phyloP scores from a whole-genome alignment of 2,329 filamentous ascomycete genomes.

The Penicillium sp. region DNA sequence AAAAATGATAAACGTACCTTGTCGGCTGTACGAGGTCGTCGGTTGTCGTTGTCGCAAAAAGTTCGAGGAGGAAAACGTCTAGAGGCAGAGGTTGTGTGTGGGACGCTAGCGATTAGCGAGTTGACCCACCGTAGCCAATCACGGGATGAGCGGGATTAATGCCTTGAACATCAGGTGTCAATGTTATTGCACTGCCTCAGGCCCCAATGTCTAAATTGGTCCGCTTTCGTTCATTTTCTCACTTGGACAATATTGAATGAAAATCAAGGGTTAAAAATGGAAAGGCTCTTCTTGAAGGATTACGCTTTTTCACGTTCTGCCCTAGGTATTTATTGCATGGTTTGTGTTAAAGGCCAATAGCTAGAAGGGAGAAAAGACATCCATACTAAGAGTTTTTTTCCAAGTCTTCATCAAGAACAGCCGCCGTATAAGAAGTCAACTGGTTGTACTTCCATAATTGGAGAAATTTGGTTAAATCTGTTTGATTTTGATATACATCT shows the following conservation, averaged over 20 bases:
- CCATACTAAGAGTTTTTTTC: not conserved
- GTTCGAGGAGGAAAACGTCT: slow-evolving; percentile 33
- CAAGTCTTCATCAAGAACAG: not conserved
- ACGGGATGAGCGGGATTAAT: not conserved
- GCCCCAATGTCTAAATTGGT: not conserved
- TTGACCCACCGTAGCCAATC: slow-evolving; percentile 25
- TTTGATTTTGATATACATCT: not conserved
- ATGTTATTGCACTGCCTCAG: not conserved
- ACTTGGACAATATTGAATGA: not conserved
- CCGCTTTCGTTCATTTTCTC: not conserved
- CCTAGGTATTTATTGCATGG: not conserved
- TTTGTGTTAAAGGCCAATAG: not conserved
- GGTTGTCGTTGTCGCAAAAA: slow-evolving; percentile 45
- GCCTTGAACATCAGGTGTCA: slow-evolving; percentile 16
- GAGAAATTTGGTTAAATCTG: not conserved
- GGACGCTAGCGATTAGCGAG: slow-evolving; percentile 45
- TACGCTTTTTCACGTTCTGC: not conserved
- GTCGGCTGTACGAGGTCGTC: slow-evolving; percentile 46
- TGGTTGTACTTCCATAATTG: not conserved
- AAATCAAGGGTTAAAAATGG: not conserved
- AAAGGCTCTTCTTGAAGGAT: not conserved
- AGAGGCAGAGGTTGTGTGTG: slow-evolving; percentile 42
- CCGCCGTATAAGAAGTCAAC: not conserved
- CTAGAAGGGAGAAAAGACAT: not conserved
- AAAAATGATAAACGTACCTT: slow-evolving; percentile 38